A percentile compares a stretch with the other conserved stretches of the same genome.
These are phyloP conservation scores for Taphrina deformans DNA, from an alignment of 1,139 yeast species.

Conservation along the genomic window DNA sequence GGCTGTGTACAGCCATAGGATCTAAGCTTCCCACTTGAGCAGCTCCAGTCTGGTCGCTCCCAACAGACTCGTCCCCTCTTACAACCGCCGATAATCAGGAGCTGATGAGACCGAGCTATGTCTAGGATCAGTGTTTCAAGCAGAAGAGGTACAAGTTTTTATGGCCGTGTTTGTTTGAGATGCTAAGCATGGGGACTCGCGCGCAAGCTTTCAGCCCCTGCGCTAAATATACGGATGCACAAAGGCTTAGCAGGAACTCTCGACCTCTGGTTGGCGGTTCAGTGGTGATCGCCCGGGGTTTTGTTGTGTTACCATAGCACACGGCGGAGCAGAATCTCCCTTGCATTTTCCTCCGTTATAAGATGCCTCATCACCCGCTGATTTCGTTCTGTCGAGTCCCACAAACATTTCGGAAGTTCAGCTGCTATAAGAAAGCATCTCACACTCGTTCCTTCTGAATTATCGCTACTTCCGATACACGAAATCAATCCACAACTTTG, in stretches of 20 bases:
- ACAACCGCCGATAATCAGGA: too few species aligned
- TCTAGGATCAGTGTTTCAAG: too few species aligned
- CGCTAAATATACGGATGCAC: not conserved
- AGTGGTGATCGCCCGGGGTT: not conserved
- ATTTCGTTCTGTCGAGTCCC: not conserved
- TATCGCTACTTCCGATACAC: too few species aligned
- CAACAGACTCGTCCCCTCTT: too few species aligned
- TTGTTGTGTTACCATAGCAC: not conserved
- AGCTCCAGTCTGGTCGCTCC: too few species aligned
- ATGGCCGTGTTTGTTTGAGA: not conserved
- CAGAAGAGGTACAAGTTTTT: not conserved
- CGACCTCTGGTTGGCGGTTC: not conserved
- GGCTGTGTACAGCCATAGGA: not conserved
- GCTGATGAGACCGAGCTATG: too few species aligned
- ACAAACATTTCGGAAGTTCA: not conserved
- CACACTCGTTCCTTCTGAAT: not conserved
- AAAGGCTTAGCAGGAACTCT: not conserved
- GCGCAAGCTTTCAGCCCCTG: not conserved
- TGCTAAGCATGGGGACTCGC: not conserved
- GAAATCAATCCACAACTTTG: not conserved
- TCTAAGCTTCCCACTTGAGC: not conserved
- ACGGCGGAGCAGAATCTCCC: too few species aligned
- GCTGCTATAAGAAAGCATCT: not conserved
- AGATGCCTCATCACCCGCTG: not conserved
- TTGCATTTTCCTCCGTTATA: not conserved